phyloP scores from a whole-genome alignment of 2,329 filamentous ascomycete genomes.

The Talaromyces sp. region DNA sequence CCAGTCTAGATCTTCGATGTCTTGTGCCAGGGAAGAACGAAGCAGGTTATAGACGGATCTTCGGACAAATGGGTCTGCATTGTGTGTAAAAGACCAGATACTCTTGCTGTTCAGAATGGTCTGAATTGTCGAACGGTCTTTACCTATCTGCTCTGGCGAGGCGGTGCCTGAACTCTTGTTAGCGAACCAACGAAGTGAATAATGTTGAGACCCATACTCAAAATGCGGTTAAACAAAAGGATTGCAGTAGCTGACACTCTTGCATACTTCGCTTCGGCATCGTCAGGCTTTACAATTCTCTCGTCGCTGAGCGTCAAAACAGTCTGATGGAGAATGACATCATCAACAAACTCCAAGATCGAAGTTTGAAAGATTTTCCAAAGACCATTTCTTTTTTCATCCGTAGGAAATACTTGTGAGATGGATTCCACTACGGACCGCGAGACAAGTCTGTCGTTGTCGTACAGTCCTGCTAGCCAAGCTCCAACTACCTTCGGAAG shows the following conservation, averaged over 20 bases:
- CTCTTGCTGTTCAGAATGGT: constrained; percentile 61
- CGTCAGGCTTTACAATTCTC: constrained; percentile 75
- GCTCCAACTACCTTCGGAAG: constrained; percentile 74
- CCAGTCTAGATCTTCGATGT: constrained; percentile 55
- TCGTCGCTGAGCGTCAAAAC: constrained; percentile 82
- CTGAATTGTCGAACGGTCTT: constrained; percentile 60
- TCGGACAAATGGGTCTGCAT: constrained; percentile 57
- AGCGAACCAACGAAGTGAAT: background rate
- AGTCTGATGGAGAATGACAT: constrained; percentile 74
- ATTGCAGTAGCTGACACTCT: constrained; percentile 66
- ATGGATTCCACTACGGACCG: constrained; percentile 75
- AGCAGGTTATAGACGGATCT: constrained; percentile 56
- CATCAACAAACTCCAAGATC: constrained; percentile 76
- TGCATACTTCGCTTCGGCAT: constrained; percentile 79
- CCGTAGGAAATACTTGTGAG: constrained; percentile 68
- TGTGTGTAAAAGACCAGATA: constrained; percentile 57
- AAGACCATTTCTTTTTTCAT: constrained; percentile 72
- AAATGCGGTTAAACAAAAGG: constrained; percentile 52
- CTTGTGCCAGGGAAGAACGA: constrained; percentile 48
- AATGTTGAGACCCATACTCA: constrained; percentile 36
- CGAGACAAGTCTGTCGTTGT: constrained; percentile 73
- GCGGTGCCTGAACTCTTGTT: constrained; percentile 31
- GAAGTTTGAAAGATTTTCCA: constrained; percentile 77
- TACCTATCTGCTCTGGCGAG: constrained; percentile 52
- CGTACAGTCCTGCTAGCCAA: constrained; percentile 89